Percentiles rank a stretch among this genome's conserved stretches.
Evolutionary conservation across 2,329 filamentous ascomycete genomes (phyloP).

Genomic region (Akanthomyces uredinophilus): DNA sequence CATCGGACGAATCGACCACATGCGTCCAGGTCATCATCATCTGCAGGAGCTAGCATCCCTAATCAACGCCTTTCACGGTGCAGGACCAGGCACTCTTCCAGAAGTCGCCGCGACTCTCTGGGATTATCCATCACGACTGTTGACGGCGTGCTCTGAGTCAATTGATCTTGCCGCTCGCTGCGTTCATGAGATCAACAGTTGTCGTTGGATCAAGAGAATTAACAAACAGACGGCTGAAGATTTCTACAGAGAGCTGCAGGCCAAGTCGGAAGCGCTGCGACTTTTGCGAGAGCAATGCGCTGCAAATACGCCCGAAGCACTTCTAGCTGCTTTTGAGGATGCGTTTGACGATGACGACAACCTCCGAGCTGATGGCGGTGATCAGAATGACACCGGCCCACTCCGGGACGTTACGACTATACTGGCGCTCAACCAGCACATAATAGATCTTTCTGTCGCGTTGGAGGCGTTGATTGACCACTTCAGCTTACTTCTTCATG

Average conservation of each 20-base stretch:
- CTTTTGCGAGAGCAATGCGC: constrained; percentile 22
- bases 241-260: constrained; percentile 17
- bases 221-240: constrained; percentile 20
- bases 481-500: constrained; percentile 31
- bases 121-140: constrained; percentile 21
- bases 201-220: constrained; percentile 25
- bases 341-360: constrained; percentile 36
- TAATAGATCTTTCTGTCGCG: constrained; percentile 22
- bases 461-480: constrained; percentile 32
- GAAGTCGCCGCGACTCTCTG: background rate
- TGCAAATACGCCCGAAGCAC: constrained; percentile 32
- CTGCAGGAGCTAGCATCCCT: background rate
- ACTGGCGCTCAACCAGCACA: constrained; percentile 43
- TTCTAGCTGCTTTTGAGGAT: constrained; percentile 35
- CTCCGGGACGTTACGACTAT: constrained; percentile 36
- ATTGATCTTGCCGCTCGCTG: constrained; percentile 22
- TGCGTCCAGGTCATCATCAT: background rate
- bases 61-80: background rate
- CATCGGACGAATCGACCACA: background rate
- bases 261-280: constrained; percentile 24
- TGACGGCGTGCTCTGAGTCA: constrained; percentile 22
- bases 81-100: background rate
- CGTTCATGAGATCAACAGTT: constrained; percentile 25
- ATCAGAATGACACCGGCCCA: constrained; percentile 22
- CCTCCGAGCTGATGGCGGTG: constrained; percentile 16